These are phyloP conservation scores for Colletotrichum theobromicola DNA, from an alignment of 2,329 filamentous ascomycete species.

Conservation along the genomic window DNA sequence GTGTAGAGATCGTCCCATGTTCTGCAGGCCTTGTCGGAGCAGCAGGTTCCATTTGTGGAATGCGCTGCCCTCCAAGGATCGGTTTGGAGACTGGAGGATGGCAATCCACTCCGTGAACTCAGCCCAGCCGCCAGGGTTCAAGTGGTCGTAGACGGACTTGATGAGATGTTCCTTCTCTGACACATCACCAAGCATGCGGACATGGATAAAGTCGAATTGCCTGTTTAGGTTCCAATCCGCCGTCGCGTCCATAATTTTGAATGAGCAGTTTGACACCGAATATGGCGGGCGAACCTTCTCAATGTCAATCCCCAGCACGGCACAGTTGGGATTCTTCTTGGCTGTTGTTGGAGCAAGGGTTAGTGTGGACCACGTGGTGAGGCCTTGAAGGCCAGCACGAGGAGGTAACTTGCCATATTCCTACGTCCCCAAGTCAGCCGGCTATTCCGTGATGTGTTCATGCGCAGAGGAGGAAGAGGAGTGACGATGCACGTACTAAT, in stretches of 20 bases:
- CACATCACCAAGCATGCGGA: slow-evolving; percentile 35
- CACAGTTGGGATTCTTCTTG: slow-evolving; percentile 27
- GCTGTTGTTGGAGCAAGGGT: slow-evolving; percentile 15
- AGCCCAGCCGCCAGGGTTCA: slow-evolving; percentile 24
- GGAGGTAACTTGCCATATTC: slow-evolving; percentile 28
- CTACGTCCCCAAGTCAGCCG: slow-evolving; percentile 17
- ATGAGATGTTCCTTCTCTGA: slow-evolving; percentile 29
- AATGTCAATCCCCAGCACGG: slow-evolving; percentile 34
- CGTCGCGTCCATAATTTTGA: slow-evolving; percentile 30
- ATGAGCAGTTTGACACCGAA: slow-evolving; percentile 31
- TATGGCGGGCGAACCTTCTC: slow-evolving; percentile 31
- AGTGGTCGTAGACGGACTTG: slow-evolving; percentile 33
- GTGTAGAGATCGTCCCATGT: slow-evolving; percentile 34
- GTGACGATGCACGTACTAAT: slow-evolving; percentile 25
- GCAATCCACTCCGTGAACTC: slow-evolving; percentile 41
- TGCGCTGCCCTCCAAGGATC: slow-evolving; percentile 33
- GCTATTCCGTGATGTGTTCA: neutral
- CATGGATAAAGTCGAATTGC: slow-evolving; percentile 35
- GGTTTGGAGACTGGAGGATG: slow-evolving; percentile 34
- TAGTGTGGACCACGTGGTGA: neutral
- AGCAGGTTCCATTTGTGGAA: slow-evolving; percentile 34
- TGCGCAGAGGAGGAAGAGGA: neutral
- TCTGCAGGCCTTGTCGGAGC: slow-evolving; percentile 29
- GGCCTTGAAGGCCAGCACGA: neutral
- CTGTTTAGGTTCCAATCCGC: slow-evolving; percentile 29